phyloP scores from a whole-genome alignment of 1,139 yeast species.

The Pneumocystis wakefieldiae region DNA sequence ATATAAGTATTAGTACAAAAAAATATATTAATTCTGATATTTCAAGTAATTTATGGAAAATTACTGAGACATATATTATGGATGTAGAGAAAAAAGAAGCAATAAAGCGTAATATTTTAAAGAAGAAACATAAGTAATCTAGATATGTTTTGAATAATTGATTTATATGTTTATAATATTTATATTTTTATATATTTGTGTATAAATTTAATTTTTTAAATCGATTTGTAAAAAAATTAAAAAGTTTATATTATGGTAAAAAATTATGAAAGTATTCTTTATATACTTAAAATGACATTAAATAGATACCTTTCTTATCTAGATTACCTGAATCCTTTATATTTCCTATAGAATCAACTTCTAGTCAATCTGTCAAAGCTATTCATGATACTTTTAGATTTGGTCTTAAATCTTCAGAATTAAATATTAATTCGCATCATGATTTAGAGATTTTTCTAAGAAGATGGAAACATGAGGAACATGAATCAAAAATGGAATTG shows the following conservation, averaged over 20 bases:
- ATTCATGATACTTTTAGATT: slow-evolving; percentile 11
- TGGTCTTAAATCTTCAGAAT: slow-evolving; percentile 5
- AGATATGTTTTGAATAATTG: not conserved
- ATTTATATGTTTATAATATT: not conserved
- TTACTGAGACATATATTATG: slow-evolving; percentile 43
- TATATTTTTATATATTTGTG: not conserved
- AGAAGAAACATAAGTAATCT: not conserved
- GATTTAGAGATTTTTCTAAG: slow-evolving; percentile 65
- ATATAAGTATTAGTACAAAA: slow-evolving; percentile 36
- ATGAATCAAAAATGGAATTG: slow-evolving; percentile 54
- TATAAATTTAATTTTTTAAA: not conserved
- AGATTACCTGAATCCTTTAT: not conserved
- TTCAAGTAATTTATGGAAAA: slow-evolving; percentile 47
- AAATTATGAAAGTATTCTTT: not conserved
- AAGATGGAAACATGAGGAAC: slow-evolving; percentile 71
- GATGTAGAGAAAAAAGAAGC: slow-evolving; percentile 59
- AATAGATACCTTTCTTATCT: not conserved
- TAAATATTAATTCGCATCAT: slow-evolving; percentile 28
- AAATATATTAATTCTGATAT: slow-evolving; percentile 50
- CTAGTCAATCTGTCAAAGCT: not conserved
- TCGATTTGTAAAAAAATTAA: not conserved
- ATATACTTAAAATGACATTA: not conserved
- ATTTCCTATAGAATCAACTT: not conserved
- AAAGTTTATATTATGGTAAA: not conserved
- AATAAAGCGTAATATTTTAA: slow-evolving; percentile 36